These are phyloP conservation scores for Sporothrix pseudoabietina DNA, from an alignment of 2,329 filamentous ascomycete species.

Conservation along the genomic window DNA sequence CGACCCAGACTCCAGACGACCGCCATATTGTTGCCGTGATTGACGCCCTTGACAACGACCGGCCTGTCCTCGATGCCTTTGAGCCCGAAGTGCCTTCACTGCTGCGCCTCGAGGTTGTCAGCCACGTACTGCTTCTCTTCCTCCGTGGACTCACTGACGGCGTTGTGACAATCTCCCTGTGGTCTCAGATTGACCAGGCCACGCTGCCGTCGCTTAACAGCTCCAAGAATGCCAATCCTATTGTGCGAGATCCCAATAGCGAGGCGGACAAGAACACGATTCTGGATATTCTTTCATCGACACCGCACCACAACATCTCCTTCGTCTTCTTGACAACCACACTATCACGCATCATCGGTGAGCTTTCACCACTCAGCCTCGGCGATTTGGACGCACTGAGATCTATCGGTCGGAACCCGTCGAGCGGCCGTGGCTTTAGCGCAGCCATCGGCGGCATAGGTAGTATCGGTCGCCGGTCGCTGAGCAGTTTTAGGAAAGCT, in stretches of 20 bases:
- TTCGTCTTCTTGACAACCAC: constrained; percentile 87
- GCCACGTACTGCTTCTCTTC: constrained; percentile 73
- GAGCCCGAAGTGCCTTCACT: constrained; percentile 63
- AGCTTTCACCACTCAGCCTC: constrained; percentile 49
- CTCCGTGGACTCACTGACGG: constrained; percentile 76
- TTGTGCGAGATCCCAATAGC: constrained; percentile 31
- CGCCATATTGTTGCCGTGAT: constrained; percentile 44
- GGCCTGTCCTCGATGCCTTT: constrained; percentile 62
- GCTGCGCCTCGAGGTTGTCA: constrained; percentile 72
- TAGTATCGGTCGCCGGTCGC: constrained; percentile 42
- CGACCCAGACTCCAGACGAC: not conserved
- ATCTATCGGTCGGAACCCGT: constrained; percentile 24
- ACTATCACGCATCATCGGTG: constrained; percentile 57
- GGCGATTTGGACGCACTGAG: constrained; percentile 44
- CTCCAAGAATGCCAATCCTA: constrained; percentile 34
- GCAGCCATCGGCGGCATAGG: constrained; percentile 32
- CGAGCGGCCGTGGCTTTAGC: constrained; percentile 23
- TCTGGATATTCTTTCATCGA: constrained; percentile 71
- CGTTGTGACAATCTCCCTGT: constrained; percentile 70
- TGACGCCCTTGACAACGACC: constrained; percentile 73
- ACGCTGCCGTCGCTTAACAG: constrained; percentile 36
- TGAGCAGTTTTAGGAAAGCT: constrained; percentile 43
- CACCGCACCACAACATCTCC: constrained; percentile 80
- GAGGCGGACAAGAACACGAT: constrained; percentile 56
- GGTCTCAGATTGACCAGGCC: constrained; percentile 67